phyloP scores from a whole-genome alignment of 345 rosid species.

The Eucalyptus leucophloia region DNA sequence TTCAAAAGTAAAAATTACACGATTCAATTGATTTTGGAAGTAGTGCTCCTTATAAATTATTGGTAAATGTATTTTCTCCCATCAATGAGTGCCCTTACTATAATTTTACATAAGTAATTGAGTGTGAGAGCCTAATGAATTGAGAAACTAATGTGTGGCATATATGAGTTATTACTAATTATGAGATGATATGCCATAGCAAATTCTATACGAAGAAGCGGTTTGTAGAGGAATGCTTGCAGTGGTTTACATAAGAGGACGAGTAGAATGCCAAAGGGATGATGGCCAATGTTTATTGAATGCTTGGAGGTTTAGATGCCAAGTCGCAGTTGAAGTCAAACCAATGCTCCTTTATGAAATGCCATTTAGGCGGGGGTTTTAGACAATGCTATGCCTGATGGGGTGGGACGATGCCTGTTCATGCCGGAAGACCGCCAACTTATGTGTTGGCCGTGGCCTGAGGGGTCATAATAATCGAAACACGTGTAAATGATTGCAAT shows the following conservation, averaged over 20 bases:
- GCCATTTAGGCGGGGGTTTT: too few relatives aligned
- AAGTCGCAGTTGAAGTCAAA: too few relatives aligned
- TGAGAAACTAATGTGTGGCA: not conserved
- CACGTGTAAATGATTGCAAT: too few relatives aligned
- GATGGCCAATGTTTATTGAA: too few relatives aligned
- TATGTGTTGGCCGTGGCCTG: too few relatives aligned
- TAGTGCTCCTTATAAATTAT: not conserved
- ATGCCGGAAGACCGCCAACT: too few relatives aligned
- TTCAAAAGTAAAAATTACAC: not conserved
- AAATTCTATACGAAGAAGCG: not conserved
- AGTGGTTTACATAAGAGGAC: not conserved
- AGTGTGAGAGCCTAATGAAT: not conserved
- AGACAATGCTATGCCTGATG: fast-evolving
- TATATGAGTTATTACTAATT: not conserved
- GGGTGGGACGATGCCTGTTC: too few relatives aligned
- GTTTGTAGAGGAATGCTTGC: too few relatives aligned
- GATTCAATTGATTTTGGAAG: not conserved
- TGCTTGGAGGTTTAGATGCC: too few relatives aligned
- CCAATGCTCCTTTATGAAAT: too few relatives aligned
- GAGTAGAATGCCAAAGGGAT: not conserved
- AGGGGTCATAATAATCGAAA: too few relatives aligned
- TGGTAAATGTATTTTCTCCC: not conserved
- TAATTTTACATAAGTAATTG: not conserved
- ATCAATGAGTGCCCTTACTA: not conserved
- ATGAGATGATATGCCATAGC: not conserved